Conservation (phyloP, 2,329 filamentous ascomycete genomes). For the Stemphylium vesicarium region DNA sequence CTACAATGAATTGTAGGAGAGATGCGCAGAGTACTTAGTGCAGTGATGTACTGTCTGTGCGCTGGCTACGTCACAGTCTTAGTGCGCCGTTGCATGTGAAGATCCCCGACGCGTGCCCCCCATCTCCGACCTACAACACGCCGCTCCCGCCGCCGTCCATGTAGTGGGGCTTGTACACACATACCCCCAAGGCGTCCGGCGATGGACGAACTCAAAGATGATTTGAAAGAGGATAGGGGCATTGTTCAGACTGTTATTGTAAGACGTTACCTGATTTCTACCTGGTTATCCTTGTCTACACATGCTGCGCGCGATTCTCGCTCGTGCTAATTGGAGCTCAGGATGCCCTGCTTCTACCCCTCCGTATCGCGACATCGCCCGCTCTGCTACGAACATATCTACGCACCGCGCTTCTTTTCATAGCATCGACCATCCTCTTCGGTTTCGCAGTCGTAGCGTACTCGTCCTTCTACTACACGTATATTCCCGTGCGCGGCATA, state of each 20-base stretch:
- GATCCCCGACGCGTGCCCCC: conserved; percentile 8
- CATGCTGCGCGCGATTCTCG: too few relatives aligned
- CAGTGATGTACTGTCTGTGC: conserved; percentile 26
- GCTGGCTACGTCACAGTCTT: conserved; percentile 37
- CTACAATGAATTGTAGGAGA: too few relatives aligned
- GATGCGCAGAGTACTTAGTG: conserved; percentile 27
- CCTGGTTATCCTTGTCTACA: too few relatives aligned
- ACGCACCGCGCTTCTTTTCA: conserved; percentile 61
- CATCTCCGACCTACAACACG: conserved; percentile 7
- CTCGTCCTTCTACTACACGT: conserved; percentile 70
- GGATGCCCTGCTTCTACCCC: conserved; percentile 60
- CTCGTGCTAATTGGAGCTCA: conserved; percentile 39
- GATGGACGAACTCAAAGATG: conserved; percentile 36
- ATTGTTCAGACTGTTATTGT: conserved; percentile 33
- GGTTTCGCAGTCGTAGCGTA: conserved; percentile 67
- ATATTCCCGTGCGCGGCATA: conserved; percentile 70
- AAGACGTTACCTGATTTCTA: background rate
- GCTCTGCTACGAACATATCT: conserved; percentile 70
- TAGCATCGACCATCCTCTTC: conserved; percentile 62
- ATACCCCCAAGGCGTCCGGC: background rate
- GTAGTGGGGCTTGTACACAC: background rate
- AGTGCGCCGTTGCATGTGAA: conserved; percentile 31
- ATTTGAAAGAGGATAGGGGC: conserved; percentile 14
- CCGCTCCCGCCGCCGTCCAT: conserved; percentile 9
- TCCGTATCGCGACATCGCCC: conserved; percentile 64